Base-by-base conservation (phyloP, 768 basidiomycete species). In the Trametopsis cervina region DNA sequence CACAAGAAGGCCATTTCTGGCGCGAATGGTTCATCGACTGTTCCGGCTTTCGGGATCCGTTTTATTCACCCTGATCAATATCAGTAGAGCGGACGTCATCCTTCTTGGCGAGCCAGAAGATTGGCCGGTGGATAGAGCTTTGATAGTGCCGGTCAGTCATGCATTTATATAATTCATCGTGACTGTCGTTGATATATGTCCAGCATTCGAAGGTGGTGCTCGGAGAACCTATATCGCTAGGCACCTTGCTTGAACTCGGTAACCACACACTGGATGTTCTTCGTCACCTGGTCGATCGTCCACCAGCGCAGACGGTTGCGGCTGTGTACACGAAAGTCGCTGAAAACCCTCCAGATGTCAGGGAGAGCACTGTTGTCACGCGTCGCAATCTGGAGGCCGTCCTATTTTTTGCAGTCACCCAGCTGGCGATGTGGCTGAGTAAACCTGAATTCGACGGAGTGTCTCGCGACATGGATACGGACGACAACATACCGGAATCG, bases 161-260 rank as follows among this genome's bases (percentile, higher is more conserved):
- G 10, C n/a, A 27, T 25, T 25, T 7, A 33, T 4, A 40, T 44
- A 18, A 6, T 4, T 1, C 27, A 43, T 39, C n/a, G 18, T 42
- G 44, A 39, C 40, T 15, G 11, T n/a, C 20, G 20, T 50, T 58
- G 12, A 57, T 44, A 20, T 45, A 22, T 40, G 39, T 25, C 17
- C 49, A 95, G 91, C 87, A 89, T 60, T 85, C 88, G 3, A 93
- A 90, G 57, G 83, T 91, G 4, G 83, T 90, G 2, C 72, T 85
- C 0, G 80, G 82, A 12, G 91, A 93, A 55, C 82, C 86, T 5
- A 80, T 90, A 0, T 92, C 91, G 0, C 66, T 92, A 45, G 91
- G 92, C 15, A 93, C 92, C 0, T 66, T 95, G 5, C 74, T 92
- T n/a, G 91, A 94, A 65, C 67, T 93, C 3, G 87, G 81, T 1